Base-by-base conservation (phyloP, 305 asterid genomes). In the Striga hermonthica region DNA sequence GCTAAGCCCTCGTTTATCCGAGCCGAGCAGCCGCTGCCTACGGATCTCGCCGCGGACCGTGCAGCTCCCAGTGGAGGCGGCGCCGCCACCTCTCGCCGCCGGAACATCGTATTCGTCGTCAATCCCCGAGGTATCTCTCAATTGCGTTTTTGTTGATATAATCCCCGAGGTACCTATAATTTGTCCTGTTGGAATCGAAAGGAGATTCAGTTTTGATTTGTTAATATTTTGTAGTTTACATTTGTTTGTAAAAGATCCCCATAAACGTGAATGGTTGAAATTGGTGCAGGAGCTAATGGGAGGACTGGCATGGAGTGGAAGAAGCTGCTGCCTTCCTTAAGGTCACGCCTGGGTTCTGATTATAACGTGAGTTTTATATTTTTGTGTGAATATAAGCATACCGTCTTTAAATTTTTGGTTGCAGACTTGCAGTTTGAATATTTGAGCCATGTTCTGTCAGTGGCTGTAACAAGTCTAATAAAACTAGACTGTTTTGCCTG, bases 41-140 rank as follows among this genome's bases (percentile, higher is more conserved):
- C 88, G 45, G 91, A 82, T 86, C 89, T 80, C 78, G 59, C 86
- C 57, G 71, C 84, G 68, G 88, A 82, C 70, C 78, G 80, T 56
- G 47, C 80, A 0, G 9, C 62, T 39, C 60, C 69, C 63, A 65
- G 83, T 4, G 64, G 60, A 61, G 74, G 75, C 64, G 72, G 57
- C 57, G 54, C 15, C 54, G 54, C 74, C 71, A 61, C 83, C 75
- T 72, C 82, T 65, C 85, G 81, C 82, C 95, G 86, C 76, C 93
- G 85, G 10, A 96, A 90, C 73, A 75, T 90, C 72, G 90, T 90
- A 54, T 90, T 90, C 67, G 89, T 90, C 55, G 95, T 90, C 73
- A 90, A 90, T 75, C 95, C 97, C 31, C 81, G 82, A 74, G 97
- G 97, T 90, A 11, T 14, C 59, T n/a, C 65, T 62, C 69, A 13